Conservation (phyloP, 441 rosid species). For the Corymbia calophylla region DNA sequence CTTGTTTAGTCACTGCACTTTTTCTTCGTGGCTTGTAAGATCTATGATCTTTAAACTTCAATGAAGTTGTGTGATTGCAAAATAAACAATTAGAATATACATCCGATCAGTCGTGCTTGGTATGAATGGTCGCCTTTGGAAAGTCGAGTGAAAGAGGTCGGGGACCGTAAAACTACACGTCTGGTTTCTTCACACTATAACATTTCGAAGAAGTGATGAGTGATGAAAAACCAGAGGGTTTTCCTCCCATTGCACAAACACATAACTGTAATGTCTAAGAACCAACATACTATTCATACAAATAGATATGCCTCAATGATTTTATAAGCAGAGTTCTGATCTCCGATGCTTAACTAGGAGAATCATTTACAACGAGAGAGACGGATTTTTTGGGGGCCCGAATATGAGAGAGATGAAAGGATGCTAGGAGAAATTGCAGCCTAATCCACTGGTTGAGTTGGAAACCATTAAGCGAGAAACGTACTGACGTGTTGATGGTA, state of each 20-base stretch:
- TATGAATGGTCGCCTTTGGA: background rate
- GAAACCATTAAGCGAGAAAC: background rate
- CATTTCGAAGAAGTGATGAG: background rate
- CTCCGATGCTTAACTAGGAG: background rate
- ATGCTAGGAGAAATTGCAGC: background rate
- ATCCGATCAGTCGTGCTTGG: background rate
- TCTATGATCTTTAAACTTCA: background rate
- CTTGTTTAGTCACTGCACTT: background rate
- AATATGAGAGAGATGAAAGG: background rate
- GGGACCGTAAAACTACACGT: background rate
- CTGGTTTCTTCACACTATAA: background rate
- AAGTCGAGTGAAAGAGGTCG: background rate
- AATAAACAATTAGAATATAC: background rate
- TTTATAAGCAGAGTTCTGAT: background rate
- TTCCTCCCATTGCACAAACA: background rate
- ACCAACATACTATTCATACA: background rate
- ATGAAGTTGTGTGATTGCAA: background rate
- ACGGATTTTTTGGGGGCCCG: background rate
- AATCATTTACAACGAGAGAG: background rate
- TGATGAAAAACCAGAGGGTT: background rate
- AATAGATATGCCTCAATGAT: background rate
- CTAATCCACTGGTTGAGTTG: background rate
- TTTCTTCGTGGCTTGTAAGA: background rate
- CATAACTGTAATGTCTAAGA: background rate
- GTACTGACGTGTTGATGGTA: background rate